phyloP scores from a whole-genome alignment of 2,329 filamentous ascomycete species.

The Cladophialophora yegresii region DNA sequence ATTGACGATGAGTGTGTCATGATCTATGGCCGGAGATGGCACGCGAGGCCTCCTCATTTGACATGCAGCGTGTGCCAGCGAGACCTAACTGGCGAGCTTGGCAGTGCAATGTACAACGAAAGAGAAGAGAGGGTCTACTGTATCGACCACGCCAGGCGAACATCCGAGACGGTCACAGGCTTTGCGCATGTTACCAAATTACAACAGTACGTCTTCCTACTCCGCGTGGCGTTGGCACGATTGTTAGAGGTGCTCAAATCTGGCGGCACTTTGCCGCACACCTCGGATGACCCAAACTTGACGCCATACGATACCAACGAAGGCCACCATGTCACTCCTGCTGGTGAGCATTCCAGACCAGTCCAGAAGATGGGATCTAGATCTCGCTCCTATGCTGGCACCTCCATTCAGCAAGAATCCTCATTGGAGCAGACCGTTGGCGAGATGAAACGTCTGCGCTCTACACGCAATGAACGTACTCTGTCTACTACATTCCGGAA shows the following conservation, averaged over 20 bases:
- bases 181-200: constrained; percentile 81
- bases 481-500: constrained; percentile 90
- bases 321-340: constrained; percentile 58
- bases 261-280: constrained; percentile 76
- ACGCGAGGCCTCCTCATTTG: constrained; percentile 70
- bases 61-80: constrained; percentile 68
- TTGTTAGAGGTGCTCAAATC: constrained; percentile 82
- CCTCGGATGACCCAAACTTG: constrained; percentile 71
- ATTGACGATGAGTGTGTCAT: constrained; percentile 93
- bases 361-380: constrained; percentile 66
- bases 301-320: constrained; percentile 67
- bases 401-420: constrained; percentile 64
- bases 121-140: constrained; percentile 72
- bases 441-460: constrained; percentile 87
- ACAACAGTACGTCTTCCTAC: constrained; percentile 89
- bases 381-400: constrained; percentile 72
- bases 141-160: constrained; percentile 52
- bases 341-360: constrained; percentile 53
- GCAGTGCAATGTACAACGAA: constrained; percentile 71
- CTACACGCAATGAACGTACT: constrained; percentile 90
- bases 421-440: constrained; percentile 95
- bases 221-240: constrained; percentile 86
- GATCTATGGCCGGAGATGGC: constrained; percentile 75
- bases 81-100: constrained; percentile 68
- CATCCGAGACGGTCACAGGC: constrained; percentile 58